Conservation (phyloP, 371 early-diverging fungal species). For the Lichtheimia ramosa region DNA sequence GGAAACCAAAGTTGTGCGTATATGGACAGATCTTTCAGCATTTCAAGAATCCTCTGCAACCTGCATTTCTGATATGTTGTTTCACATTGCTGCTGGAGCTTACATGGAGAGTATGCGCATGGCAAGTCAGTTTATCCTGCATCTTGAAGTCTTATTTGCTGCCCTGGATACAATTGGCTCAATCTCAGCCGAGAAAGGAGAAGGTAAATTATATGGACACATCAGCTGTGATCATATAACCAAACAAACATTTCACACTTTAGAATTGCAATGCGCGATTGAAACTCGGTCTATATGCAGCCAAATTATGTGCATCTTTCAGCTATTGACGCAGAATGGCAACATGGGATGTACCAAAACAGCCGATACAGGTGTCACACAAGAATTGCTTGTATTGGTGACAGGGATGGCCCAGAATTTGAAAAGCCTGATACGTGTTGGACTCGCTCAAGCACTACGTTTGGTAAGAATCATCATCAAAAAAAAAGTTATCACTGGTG, state of each 20-base stretch:
- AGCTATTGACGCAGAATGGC: not conserved
- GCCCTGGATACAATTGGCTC: constrained; percentile 74
- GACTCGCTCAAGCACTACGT: constrained; percentile 81
- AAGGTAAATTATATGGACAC: not conserved
- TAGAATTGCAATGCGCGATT: not conserved
- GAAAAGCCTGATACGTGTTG: constrained; percentile 71
- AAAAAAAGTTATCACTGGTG: constrained; percentile 5
- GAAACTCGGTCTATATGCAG: not conserved
- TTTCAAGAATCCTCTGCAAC: constrained; percentile 97
- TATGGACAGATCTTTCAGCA: constrained; percentile 88
- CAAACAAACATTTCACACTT: not conserved
- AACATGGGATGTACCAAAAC: not conserved
- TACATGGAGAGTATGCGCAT: constrained; percentile 84
- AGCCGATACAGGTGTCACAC: constrained; percentile 55
- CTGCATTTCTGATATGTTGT: constrained; percentile 94
- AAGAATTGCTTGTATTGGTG: constrained; percentile 85
- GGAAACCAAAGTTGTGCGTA: constrained; percentile 81
- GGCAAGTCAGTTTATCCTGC: constrained; percentile 86
- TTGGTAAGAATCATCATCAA: constrained; percentile 58
- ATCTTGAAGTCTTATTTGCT: constrained; percentile 87
- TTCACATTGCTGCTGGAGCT: constrained; percentile 85
- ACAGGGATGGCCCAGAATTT: constrained; percentile 64
- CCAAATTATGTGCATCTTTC: not conserved
- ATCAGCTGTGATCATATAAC: not conserved
- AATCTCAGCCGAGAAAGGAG: constrained; percentile 2